A percentile compares a stretch with the other conserved stretches of the same genome.
Conservation (phyloP, 1,139 yeast species). For the Yamadazyma aaseri region DNA sequence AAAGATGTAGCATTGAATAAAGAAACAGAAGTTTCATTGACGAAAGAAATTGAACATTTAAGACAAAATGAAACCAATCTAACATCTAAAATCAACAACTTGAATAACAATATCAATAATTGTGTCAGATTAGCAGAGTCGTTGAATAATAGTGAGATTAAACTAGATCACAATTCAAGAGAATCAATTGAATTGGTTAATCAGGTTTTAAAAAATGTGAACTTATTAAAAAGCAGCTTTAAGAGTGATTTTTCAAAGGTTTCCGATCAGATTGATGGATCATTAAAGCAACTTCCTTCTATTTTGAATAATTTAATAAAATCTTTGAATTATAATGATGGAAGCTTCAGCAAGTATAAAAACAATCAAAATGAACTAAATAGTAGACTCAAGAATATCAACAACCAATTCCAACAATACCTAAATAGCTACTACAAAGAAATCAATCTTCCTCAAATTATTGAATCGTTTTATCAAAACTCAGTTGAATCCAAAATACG, state of each 20-base stretch:
- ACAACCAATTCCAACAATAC: conserved; percentile 17
- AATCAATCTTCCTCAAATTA: conserved; percentile 9
- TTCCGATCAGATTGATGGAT: conserved; percentile 10
- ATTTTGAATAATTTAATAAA: conserved; percentile 12
- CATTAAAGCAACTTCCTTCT: conserved; percentile 13
- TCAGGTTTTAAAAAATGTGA: conserved; percentile 10
- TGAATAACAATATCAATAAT: conserved; percentile 8
- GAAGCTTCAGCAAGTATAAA: conserved; percentile 12
- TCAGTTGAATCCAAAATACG: conserved; percentile 8
- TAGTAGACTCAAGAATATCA: conserved; percentile 14
- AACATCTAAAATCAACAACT: conserved; percentile 4
- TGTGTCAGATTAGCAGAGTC: conserved; percentile 6
- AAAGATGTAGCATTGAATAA: conserved; percentile 5
- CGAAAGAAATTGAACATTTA: conserved; percentile 6
- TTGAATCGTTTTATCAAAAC: conserved; percentile 10
- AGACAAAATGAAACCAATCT: conserved; percentile 7
- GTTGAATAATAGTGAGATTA: conserved; percentile 5
- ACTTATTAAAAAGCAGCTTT: conserved; percentile 12
- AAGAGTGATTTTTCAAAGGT: conserved; percentile 9
- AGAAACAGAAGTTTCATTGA: conserved; percentile 1
- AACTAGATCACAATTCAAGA: conserved; percentile 2
- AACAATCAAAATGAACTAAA: conserved; percentile 12
- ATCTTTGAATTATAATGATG: conserved; percentile 13
- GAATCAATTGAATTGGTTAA: conserved; percentile 7
- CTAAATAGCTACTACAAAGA: conserved; percentile 15